Conservation (phyloP, 345 rosid species). For the Citrus australasica region DNA sequence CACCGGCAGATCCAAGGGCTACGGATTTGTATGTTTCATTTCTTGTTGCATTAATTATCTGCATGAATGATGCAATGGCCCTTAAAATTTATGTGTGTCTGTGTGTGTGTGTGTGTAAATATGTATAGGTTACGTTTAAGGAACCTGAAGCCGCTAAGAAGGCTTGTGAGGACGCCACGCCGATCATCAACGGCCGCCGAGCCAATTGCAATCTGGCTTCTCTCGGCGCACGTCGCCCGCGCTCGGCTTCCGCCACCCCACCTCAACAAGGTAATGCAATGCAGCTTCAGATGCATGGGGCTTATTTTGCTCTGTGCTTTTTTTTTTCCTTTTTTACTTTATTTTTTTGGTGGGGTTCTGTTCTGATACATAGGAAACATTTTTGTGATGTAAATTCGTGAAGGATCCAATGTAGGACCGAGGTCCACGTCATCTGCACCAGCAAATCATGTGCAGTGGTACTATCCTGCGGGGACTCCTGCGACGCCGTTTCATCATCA, state of each 20-base stretch:
- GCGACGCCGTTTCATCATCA: slow-evolving; percentile 52
- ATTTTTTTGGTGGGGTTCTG: background rate
- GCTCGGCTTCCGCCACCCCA: slow-evolving; percentile 44
- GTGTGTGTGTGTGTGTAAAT: background rate
- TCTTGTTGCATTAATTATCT: background rate
- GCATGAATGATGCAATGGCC: background rate
- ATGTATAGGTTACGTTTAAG: slow-evolving; percentile 80
- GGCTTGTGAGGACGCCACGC: slow-evolving; percentile 86
- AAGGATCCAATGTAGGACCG: slow-evolving; percentile 56
- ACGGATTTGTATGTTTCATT: slow-evolving; percentile 66
- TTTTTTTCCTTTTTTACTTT: background rate
- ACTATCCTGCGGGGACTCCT: slow-evolving; percentile 57
- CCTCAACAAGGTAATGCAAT: slow-evolving; percentile 54
- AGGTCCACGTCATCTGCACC: slow-evolving; percentile 53
- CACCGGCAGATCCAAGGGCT: slow-evolving; percentile 98
- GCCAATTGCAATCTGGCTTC: slow-evolving; percentile 97
- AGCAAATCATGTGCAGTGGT: slow-evolving; percentile 76
- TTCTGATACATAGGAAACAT: background rate
- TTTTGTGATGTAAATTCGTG: slow-evolving; percentile 7
- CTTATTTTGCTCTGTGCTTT: too few species aligned
- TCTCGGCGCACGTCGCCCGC: slow-evolving; percentile 82
- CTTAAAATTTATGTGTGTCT: background rate
- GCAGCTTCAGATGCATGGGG: background rate
- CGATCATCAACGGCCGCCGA: slow-evolving; percentile 87
- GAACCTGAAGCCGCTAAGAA: slow-evolving; percentile 79